Percentiles rank a stretch among this genome's conserved stretches.
These are phyloP conservation scores for Kwoniella europaea DNA, from an alignment of 768 basidiomycete genomes.

Conservation along the genomic window DNA sequence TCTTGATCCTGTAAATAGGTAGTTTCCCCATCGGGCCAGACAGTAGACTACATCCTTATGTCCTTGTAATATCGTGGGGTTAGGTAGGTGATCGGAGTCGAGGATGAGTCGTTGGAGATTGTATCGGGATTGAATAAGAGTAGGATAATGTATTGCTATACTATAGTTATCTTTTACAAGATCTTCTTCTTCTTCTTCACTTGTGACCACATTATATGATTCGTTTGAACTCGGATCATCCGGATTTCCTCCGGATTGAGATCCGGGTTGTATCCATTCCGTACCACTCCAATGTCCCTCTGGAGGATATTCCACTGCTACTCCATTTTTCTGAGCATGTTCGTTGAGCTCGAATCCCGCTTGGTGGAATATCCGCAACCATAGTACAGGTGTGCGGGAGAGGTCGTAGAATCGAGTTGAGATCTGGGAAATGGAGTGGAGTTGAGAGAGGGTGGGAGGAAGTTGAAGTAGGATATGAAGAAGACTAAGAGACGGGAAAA, in stretches of 20 bases:
- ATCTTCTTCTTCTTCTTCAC: not conserved
- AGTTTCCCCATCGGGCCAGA: slow-evolving; percentile 8
- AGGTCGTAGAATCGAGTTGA: slow-evolving; percentile 31
- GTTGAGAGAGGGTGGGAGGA: slow-evolving; percentile 25
- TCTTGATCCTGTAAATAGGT: slow-evolving; percentile 43
- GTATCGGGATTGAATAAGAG: slow-evolving; percentile 33
- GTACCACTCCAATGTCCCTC: slow-evolving; percentile 26
- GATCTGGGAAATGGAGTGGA: slow-evolving; percentile 27
- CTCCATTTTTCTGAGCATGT: not conserved
- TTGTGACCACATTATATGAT: no score
- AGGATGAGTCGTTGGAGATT: slow-evolving; percentile 14
- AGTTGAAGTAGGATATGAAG: slow-evolving; percentile 37
- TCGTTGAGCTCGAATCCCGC: slow-evolving; percentile 19
- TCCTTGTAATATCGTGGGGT: not conserved
- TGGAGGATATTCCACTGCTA: slow-evolving; percentile 21
- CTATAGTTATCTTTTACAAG: not conserved
- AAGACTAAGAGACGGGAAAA: slow-evolving; percentile 23
- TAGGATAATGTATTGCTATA: slow-evolving; percentile 44
- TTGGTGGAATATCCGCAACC: slow-evolving; percentile 25
- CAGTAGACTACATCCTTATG: slow-evolving; percentile 40
- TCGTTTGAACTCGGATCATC: not conserved
- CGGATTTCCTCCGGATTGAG: not conserved
- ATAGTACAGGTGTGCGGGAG: slow-evolving; percentile 36
- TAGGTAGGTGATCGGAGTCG: slow-evolving; percentile 4
- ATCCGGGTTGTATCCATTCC: slow-evolving; percentile 1